Conservation (phyloP, 2,329 filamentous ascomycete genomes). For the Aspergillus oerlinghausenensis region DNA sequence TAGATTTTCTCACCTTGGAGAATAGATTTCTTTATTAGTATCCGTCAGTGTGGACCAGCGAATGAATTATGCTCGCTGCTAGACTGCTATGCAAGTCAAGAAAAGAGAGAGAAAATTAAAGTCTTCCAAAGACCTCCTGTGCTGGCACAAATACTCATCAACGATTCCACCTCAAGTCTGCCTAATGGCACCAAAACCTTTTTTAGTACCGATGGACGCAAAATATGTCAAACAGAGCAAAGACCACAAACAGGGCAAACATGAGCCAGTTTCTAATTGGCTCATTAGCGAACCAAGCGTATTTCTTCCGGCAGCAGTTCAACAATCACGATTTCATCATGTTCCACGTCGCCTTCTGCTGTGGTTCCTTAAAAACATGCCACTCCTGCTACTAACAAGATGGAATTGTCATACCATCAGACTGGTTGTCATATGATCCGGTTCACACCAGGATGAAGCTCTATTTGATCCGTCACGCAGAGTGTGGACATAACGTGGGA, state of each 20-base stretch:
- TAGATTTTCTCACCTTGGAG: neutral
- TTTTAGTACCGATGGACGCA: constrained; percentile 5
- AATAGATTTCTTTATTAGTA: neutral
- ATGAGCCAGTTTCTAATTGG: constrained; percentile 8
- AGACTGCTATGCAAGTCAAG: neutral
- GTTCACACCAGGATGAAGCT: constrained; percentile 50
- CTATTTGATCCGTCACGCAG: constrained; percentile 77
- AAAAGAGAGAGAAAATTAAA: neutral
- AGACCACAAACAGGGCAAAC: constrained; percentile 14
- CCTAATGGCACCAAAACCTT: constrained; percentile 8
- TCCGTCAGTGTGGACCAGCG: neutral
- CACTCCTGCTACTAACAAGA: neutral
- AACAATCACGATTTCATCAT: neutral
- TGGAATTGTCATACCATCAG: neutral
- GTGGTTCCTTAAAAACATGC: neutral
- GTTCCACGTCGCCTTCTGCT: neutral
- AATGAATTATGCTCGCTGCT: neutral
- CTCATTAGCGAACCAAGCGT: constrained; percentile 17
- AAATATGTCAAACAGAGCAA: constrained; percentile 8
- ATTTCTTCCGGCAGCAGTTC: neutral
- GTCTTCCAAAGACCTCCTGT: neutral
- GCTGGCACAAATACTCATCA: neutral
- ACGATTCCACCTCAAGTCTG: neutral
- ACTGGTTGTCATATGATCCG: neutral
- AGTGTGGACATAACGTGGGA: constrained; percentile 82